Evolutionary conservation across 2,329 filamentous ascomycete genomes (phyloP).

Genomic region (Cercospora brassicicola): DNA sequence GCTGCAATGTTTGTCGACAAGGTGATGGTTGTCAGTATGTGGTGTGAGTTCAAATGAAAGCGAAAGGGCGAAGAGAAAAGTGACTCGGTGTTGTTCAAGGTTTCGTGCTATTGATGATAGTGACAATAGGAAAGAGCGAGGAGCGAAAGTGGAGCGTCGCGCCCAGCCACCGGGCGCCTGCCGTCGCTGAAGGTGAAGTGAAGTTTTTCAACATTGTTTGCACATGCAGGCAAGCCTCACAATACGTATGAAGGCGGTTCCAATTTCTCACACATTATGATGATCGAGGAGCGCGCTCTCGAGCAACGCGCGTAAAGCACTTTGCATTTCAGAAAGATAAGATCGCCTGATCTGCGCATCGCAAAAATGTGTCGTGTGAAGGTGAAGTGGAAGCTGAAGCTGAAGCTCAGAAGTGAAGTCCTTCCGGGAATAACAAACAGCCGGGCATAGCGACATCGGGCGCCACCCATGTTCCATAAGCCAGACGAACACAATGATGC

Average conservation of each 20-base stretch:
- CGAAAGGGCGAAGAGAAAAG: background rate
- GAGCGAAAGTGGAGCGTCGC: background rate
- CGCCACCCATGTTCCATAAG: background rate
- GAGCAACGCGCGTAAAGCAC: no score
- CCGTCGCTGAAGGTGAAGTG: background rate
- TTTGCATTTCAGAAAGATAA: no score
- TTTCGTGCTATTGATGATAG: background rate
- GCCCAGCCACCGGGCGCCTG: background rate
- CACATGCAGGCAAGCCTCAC: background rate
- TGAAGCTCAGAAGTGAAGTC: background rate
- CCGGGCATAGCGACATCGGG: constrained; percentile 1
- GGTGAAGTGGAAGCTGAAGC: background rate
- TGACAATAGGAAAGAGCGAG: background rate
- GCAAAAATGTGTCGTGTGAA: background rate
- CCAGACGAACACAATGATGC: background rate
- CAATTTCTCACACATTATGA: no score
- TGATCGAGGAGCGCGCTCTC: no score
- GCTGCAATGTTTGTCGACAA: background rate
- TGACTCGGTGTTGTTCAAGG: background rate
- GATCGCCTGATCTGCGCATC: background rate
- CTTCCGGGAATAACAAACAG: constrained; percentile 1
- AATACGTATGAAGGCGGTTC: no score
- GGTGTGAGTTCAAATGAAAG: background rate
- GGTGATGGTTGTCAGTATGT: background rate
- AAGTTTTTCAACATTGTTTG: background rate